Percentiles rank a stretch among this genome's conserved stretches.
Evolutionary conservation across 139 green algal species (phyloP).

Genomic region (Chlamydomonas schloesseri): DNA sequence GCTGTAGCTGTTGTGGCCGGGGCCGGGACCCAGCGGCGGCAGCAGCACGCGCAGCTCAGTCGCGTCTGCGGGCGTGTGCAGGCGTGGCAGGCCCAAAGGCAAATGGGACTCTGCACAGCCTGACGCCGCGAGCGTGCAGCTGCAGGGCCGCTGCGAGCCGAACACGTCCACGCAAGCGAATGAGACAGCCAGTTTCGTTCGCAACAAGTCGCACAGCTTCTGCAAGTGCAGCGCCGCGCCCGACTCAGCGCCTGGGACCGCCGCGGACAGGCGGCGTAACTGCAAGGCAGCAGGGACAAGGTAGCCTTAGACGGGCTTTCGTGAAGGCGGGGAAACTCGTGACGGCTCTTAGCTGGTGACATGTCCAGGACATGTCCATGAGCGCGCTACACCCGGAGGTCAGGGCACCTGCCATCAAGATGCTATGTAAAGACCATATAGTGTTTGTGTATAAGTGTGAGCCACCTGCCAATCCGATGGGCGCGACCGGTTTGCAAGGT

Average conservation of each 20-base stretch:
- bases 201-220: slow-evolving; percentile 1
- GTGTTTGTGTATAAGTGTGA: no score
- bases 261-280: neutral
- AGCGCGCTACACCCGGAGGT: no score
- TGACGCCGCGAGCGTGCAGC: slow-evolving; percentile 1
- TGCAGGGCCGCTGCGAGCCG: neutral
- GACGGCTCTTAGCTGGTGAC: no score
- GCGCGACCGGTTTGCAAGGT: no score
- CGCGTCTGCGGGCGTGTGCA: neutral
- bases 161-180: slow-evolving; percentile 26
- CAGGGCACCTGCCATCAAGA: no score
- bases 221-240: slow-evolving; percentile 1
- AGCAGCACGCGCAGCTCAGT: neutral
- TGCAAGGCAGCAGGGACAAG: neutral
- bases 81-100: neutral
- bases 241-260: neutral
- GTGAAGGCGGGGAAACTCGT: no score
- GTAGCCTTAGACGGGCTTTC: no score
- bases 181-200: neutral
- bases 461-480: no score
- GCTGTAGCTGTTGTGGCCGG: neutral
- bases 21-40: neutral
- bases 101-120: neutral
- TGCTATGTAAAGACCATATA: no score
- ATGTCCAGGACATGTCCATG: no score